Percentiles rank a stretch among this genome's conserved stretches.
These are phyloP conservation scores for Dictyophora rubrovolvata DNA, from an alignment of 768 basidiomycete genomes.

Conservation along the genomic window DNA sequence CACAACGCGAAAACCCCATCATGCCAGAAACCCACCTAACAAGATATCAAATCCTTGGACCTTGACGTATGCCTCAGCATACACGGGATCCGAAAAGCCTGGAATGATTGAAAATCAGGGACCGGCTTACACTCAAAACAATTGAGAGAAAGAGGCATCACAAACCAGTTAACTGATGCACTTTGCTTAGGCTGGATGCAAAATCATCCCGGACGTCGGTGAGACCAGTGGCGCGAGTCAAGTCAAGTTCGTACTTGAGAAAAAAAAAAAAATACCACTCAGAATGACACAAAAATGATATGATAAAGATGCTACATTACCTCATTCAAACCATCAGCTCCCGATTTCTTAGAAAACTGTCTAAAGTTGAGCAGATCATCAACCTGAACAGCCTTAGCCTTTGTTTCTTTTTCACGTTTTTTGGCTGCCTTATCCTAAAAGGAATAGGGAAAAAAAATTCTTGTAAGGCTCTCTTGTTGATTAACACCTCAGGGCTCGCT, in stretches of 20 bases:
- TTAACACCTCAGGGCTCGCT: not conserved
- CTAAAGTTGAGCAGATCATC: constrained; percentile 90
- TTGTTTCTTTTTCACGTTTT: constrained; percentile 66
- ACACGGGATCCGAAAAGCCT: constrained; percentile 98
- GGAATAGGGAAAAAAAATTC: not conserved
- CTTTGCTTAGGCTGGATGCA: constrained; percentile 85
- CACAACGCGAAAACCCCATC: not conserved
- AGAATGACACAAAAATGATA: constrained; percentile 2
- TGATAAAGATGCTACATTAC: constrained; percentile 15
- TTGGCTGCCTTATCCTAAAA: constrained; percentile 80
- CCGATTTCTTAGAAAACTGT: constrained; percentile 89
- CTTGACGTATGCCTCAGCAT: constrained; percentile 95
- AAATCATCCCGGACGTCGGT: constrained; percentile 83
- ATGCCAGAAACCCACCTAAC: constrained; percentile 43
- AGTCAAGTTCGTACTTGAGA: constrained; percentile 73
- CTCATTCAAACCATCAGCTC: constrained; percentile 53
- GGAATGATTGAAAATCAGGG: constrained; percentile 4
- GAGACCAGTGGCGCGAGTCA: constrained; percentile 81
- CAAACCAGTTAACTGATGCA: constrained; percentile 85
- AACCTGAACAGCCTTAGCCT: constrained; percentile 69
- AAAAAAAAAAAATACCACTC: not conserved
- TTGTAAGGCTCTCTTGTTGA: not conserved
- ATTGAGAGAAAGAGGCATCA: not conserved
- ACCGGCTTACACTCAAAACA: not conserved
- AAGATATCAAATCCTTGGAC: constrained; percentile 97